Evolutionary conservation across 352 stramenopile species (phyloP).

Genomic region (Pythium phragmiticola): DNA sequence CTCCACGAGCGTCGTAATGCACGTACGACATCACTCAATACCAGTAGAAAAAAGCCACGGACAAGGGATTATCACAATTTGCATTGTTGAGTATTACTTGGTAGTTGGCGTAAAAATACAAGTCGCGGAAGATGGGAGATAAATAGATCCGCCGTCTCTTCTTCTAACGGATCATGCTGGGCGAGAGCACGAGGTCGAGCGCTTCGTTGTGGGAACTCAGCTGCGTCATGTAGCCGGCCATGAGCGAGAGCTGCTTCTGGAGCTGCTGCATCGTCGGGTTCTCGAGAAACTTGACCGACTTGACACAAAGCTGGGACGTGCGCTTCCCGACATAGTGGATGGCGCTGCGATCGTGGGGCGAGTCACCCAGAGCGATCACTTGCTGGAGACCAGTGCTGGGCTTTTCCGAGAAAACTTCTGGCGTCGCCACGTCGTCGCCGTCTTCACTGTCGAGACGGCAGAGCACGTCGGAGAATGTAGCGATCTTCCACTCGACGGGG

Average conservation of each 20-base stretch:
- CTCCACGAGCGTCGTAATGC: not conserved
- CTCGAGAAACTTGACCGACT: conserved; percentile 79
- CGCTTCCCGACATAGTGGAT: conserved; percentile 63
- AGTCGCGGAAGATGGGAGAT: conserved; percentile 12
- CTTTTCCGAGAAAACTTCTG: conserved; percentile 15
- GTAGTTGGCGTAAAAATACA: conserved; percentile 12
- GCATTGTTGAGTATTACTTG: not conserved
- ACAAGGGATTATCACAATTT: not conserved
- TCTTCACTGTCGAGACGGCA: conserved; percentile 25
- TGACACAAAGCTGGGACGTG: conserved; percentile 52
- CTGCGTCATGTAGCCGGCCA: conserved; percentile 62
- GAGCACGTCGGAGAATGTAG: conserved; percentile 60
- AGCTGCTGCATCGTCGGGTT: conserved; percentile 74
- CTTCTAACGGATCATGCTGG: conserved; percentile 59
- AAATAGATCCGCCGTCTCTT: conserved; percentile 22
- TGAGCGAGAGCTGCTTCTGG: conserved; percentile 62
- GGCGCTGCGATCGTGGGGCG: conserved; percentile 62
- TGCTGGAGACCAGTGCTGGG: conserved; percentile 30
- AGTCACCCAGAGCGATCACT: conserved; percentile 75
- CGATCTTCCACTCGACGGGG: conserved; percentile 81
- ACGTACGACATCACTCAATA: not conserved
- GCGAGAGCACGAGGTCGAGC: conserved; percentile 73
- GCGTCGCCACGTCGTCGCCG: conserved; percentile 4
- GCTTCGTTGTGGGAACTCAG: conserved; percentile 57
- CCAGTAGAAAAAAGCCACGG: not conserved